phyloP scores from a whole-genome alignment of 129 eudicot genomes.

The Saussurea involucrata region DNA sequence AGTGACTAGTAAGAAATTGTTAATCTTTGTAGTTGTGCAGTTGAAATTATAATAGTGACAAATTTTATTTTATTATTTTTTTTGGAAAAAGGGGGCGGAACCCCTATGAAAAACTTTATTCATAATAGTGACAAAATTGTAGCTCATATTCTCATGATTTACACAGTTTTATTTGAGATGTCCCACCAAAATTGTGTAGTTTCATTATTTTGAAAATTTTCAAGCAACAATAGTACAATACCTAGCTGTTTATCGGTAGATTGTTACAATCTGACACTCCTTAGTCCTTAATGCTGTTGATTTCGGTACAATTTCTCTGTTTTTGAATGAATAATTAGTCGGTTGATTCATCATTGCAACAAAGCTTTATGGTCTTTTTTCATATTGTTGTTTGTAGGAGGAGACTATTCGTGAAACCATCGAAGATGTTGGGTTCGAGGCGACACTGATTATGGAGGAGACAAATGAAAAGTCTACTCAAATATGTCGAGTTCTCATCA shows the following conservation, averaged over 20 bases:
- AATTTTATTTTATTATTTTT: too few species aligned
- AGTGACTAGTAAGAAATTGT: not conserved
- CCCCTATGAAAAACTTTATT: too few species aligned
- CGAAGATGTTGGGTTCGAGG: constrained; percentile 77
- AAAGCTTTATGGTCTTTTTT: constrained; percentile 2
- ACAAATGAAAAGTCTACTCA: constrained; percentile 43
- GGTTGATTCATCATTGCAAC: not conserved
- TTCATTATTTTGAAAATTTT: not conserved
- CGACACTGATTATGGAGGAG: constrained; percentile 47
- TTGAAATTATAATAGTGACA: not conserved
- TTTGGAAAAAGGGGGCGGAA: too few species aligned
- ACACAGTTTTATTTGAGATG: not conserved
- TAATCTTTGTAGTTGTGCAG: not conserved
- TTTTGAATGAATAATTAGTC: not conserved
- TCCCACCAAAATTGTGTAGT: not conserved
- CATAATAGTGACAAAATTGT: not conserved
- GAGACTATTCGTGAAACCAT: constrained; percentile 75
- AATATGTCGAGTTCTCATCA: constrained; percentile 61
- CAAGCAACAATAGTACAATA: not conserved
- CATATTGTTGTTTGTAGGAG: constrained; percentile 35
- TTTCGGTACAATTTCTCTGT: not conserved
- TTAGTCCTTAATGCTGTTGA: not conserved
- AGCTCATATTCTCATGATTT: not conserved
- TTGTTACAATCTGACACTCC: not conserved
- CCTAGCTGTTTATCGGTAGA: not conserved